Conservation (phyloP, 306 rosid species). For the Sicyos baderoa region DNA sequence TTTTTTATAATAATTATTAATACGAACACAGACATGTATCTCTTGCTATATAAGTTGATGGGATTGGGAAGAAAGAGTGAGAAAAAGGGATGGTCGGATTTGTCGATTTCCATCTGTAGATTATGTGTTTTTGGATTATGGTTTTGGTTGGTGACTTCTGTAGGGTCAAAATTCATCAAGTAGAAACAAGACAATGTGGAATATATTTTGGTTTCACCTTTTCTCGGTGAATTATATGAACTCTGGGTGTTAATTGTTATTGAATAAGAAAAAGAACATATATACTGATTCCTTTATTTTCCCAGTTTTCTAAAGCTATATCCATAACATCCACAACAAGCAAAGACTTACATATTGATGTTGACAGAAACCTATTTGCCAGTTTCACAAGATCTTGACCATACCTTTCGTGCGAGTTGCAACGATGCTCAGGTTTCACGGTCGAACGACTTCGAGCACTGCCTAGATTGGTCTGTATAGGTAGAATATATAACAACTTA, state of each 20-base stretch:
- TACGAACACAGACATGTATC: neutral
- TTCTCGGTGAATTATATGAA: slow-evolving; percentile 25
- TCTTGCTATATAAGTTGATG: slow-evolving; percentile 3
- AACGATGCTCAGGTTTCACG: neutral
- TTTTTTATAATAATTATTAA: slow-evolving; percentile 10
- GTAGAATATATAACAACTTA: neutral
- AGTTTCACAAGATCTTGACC: neutral
- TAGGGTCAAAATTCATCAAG: slow-evolving; percentile 31
- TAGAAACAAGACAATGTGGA: slow-evolving; percentile 26
- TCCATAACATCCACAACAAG: neutral
- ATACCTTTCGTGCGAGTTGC: neutral
- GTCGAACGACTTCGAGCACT: neutral
- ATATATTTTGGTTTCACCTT: slow-evolving; percentile 41
- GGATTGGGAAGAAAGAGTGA: neutral
- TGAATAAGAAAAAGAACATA: slow-evolving; percentile 4
- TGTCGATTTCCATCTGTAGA: slow-evolving; percentile 24
- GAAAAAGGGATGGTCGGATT: slow-evolving; percentile 22
- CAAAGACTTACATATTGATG: neutral
- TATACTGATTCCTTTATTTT: neutral
- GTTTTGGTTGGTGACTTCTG: slow-evolving; percentile 50
- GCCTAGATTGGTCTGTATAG: neutral
- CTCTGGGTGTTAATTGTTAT: slow-evolving; percentile 40
- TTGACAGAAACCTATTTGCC: neutral
- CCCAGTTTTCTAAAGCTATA: neutral
- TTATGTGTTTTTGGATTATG: slow-evolving; percentile 28